Percentiles rank a stretch among this genome's conserved stretches.
These are phyloP conservation scores for Prunus mira DNA, from an alignment of 306 rosid genomes.

Conservation along the genomic window DNA sequence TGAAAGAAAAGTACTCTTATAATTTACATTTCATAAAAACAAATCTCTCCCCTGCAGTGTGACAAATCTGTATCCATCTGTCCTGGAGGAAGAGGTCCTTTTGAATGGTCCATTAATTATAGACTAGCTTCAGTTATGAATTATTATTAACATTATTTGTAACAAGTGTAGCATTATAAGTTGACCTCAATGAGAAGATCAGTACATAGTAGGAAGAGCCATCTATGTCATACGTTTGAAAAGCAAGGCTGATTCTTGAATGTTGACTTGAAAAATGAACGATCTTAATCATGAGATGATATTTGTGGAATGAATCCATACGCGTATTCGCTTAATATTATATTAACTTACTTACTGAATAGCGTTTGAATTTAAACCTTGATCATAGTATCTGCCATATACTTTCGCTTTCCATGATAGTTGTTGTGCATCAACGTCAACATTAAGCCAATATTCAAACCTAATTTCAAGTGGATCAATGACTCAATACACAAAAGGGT, in stretches of 20 bases:
- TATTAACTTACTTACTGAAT: too few species aligned
- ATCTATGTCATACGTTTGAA: too few species aligned
- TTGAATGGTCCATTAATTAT: background rate
- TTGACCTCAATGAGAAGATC: background rate
- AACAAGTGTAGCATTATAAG: background rate
- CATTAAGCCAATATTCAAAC: background rate
- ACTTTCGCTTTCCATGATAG: conserved; percentile 16
- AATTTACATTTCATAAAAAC: background rate
- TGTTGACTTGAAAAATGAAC: too few species aligned
- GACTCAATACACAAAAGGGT: too few species aligned
- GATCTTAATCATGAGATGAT: too few species aligned
- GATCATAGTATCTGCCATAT: background rate
- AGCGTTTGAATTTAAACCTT: background rate
- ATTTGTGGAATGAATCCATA: too few species aligned
- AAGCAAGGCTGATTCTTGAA: too few species aligned
- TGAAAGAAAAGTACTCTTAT: background rate
- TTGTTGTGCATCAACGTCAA: background rate
- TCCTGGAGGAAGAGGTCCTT: background rate
- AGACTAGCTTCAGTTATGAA: too few species aligned
- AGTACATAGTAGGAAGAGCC: too few species aligned
- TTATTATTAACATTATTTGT: background rate
- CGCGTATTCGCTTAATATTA: too few species aligned
- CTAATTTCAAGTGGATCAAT: background rate
- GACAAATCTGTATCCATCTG: background rate
- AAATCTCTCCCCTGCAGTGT: too few species aligned